Evolutionary conservation across 306 rosid genomes (phyloP).

Genomic region (Lablab purpureus): DNA sequence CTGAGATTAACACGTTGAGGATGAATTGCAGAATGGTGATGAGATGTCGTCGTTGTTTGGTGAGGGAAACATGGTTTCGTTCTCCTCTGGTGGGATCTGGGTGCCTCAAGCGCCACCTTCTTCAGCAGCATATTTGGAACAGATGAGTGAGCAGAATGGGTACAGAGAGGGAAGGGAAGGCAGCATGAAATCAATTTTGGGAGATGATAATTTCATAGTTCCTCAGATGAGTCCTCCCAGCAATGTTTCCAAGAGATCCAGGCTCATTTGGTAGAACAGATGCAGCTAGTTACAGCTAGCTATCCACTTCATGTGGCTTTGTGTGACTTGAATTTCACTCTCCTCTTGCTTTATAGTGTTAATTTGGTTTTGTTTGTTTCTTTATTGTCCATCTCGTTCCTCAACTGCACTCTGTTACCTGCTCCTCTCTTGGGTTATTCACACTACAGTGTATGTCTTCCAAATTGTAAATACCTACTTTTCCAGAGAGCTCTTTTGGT

Average conservation of each 20-base stretch:
- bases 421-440: conserved; percentile 20
- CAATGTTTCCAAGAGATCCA: conserved; percentile 60
- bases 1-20: conserved; percentile 31
- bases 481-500: conserved; percentile 5
- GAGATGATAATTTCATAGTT: conserved; percentile 81
- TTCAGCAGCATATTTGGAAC: conserved; percentile 35
- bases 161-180: conserved; percentile 52
- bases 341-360: background rate
- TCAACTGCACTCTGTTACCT: background rate
- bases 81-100: conserved; percentile 66
- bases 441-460: background rate
- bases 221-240: conserved; percentile 74
- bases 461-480: conserved; percentile 45
- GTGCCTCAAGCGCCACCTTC: conserved; percentile 71
- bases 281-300: background rate
- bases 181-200: conserved; percentile 51
- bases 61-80: conserved; percentile 48
- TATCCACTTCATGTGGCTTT: background rate
- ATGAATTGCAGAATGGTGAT: conserved; percentile 60
- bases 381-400: background rate
- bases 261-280: conserved; percentile 56
- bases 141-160: conserved; percentile 42
- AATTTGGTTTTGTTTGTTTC: background rate
- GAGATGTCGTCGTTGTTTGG: conserved; percentile 45
- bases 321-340: background rate